These are phyloP conservation scores for Gomphus sp. DNA, from an alignment of 1,284 basidiomycete species.

Conservation along the genomic window DNA sequence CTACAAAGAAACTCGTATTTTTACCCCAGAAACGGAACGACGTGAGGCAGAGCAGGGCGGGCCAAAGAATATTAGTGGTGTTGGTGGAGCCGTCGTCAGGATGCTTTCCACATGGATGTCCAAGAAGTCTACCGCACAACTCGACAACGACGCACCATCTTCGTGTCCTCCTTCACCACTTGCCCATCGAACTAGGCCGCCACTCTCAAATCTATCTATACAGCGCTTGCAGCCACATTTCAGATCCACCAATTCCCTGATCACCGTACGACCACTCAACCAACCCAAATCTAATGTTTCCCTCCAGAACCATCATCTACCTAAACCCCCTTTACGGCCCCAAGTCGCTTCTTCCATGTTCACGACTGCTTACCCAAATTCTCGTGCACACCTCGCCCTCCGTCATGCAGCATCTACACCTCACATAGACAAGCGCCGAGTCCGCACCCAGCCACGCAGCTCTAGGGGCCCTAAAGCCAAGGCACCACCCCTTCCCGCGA, in stretches of 20 bases:
- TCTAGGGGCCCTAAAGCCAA: background rate
- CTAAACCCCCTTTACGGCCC: conserved; percentile 25
- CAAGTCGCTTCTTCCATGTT: conserved; percentile 21
- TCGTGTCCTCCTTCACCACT: background rate
- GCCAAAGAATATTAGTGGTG: conserved; percentile 24
- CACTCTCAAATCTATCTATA: background rate
- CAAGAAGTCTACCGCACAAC: conserved; percentile 11
- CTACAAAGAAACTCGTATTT: conserved; percentile 82
- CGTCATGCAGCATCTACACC: conserved; percentile 61
- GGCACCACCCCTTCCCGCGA: conserved; percentile 12
- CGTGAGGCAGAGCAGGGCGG: conserved; percentile 20
- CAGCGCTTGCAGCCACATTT: background rate
- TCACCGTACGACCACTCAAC: conserved; percentile 10
- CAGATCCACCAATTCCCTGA: conserved; percentile 2
- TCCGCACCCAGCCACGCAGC: background rate
- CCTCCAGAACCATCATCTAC: conserved; percentile 10
- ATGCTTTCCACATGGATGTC: conserved; percentile 36
- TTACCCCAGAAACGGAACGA: conserved; percentile 73
- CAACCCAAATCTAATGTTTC: background rate
- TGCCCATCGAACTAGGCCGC: background rate
- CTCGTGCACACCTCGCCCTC: conserved; percentile 51
- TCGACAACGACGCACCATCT: background rate
- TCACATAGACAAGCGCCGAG: conserved; percentile 36
- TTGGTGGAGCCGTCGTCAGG: conserved; percentile 49
- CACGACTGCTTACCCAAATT: conserved; percentile 14